Conservation (phyloP, 2,329 filamentous ascomycete species). For the Thelonectria blattea region DNA sequence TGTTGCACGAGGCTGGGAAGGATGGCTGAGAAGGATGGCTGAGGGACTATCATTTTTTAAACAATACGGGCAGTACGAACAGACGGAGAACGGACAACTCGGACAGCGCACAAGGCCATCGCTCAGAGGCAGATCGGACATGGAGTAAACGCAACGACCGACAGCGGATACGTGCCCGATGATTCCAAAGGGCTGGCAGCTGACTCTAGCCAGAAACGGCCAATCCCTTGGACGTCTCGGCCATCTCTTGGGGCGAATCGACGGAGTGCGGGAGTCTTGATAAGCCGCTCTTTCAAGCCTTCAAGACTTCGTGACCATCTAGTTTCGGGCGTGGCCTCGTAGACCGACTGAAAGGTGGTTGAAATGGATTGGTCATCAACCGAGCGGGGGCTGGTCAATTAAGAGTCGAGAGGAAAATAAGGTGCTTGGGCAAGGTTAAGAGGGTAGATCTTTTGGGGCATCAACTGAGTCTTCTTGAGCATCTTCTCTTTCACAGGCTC, state of each 20-base stretch:
- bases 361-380: neutral
- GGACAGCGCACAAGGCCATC: too few species aligned
- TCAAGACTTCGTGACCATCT: neutral
- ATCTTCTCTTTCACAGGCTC: too few species aligned
- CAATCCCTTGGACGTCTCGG: neutral
- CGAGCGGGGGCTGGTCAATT: neutral
- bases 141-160: neutral
- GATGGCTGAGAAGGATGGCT: neutral
- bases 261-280: neutral
- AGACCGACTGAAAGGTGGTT: neutral
- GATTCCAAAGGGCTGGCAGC: neutral
- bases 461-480: neutral
- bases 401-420: neutral
- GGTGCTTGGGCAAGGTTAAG: neutral
- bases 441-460: too few species aligned
- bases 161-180: neutral
- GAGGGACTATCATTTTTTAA: too few species aligned
- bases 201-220: neutral
- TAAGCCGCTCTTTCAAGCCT: neutral
- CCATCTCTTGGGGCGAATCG: neutral
- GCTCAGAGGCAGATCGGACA: too few species aligned
- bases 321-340: neutral
- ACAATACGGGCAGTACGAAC: too few species aligned
- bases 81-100: too few species aligned
- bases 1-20: constrained; percentile 8